These are phyloP conservation scores for Salvia rosmarinus DNA, from an alignment of 257 asterid species.

Conservation along the genomic window DNA sequence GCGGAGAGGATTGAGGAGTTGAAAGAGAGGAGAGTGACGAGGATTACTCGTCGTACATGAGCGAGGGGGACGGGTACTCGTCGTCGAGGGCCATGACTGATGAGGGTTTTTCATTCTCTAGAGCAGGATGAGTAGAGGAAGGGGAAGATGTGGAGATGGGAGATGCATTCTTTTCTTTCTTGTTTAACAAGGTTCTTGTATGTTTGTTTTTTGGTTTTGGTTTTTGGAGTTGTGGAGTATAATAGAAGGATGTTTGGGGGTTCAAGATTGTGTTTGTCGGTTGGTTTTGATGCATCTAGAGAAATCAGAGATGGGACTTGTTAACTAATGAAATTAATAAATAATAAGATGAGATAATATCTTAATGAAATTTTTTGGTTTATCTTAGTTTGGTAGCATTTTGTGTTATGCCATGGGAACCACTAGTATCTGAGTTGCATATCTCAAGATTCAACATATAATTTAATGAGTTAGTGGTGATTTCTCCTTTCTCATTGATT, in stretches of 20 bases:
- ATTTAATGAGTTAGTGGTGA: too few species aligned
- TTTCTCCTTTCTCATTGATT: too few species aligned
- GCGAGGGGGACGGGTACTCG: constrained; percentile 49
- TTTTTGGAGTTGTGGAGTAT: too few species aligned
- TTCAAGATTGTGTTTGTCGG: too few species aligned
- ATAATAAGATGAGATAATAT: background rate
- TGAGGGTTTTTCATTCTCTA: constrained; percentile 45
- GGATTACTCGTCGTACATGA: constrained; percentile 44
- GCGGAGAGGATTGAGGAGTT: constrained; percentile 54
- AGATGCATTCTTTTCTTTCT: too few species aligned
- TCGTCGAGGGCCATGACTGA: constrained; percentile 44
- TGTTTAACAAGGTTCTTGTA: background rate
- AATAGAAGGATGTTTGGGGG: too few species aligned
- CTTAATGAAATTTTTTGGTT: background rate
- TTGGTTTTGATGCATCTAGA: too few species aligned
- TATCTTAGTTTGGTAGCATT: too few species aligned
- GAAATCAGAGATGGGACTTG: background rate
- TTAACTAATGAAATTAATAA: background rate
- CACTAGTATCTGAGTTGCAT: too few species aligned
- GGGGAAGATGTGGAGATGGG: too few species aligned
- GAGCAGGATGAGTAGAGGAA: background rate
- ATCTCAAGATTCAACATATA: too few species aligned
- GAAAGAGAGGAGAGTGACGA: constrained; percentile 51
- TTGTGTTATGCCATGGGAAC: too few species aligned
- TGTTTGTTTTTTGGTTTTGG: background rate